A percentile compares a stretch with the other conserved stretches of the same genome.
Evolutionary conservation across 208 protist genomes (phyloP).

Genomic region (Crithidia sp.): DNA sequence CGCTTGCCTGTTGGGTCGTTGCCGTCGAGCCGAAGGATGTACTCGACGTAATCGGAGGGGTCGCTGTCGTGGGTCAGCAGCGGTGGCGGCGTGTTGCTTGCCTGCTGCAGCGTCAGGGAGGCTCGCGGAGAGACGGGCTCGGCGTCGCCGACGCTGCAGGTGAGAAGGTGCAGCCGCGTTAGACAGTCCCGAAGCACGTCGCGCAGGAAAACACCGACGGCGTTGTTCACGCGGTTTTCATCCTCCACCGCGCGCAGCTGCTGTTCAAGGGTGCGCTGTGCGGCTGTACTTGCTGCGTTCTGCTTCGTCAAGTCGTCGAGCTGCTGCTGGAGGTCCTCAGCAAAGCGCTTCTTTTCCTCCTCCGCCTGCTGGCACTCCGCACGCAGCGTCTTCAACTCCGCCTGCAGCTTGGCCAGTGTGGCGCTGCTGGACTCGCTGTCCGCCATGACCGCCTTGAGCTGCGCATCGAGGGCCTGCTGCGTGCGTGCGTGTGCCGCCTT

Average conservation of each 20-base stretch:
- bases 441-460: conserved; percentile 1
- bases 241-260: conserved; percentile 23
- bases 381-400: conserved; percentile 1
- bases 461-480: conserved; percentile 9
- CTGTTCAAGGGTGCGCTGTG: background rate
- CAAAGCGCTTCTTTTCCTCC: conserved; percentile 12
- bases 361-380: conserved; percentile 9
- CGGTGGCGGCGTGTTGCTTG: conserved; percentile 18
- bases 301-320: conserved; percentile 4
- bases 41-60: conserved; percentile 51
- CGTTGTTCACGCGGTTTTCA: conserved; percentile 25
- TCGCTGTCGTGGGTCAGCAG: conserved; percentile 37
- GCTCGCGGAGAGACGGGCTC: conserved; percentile 13
- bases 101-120: conserved; percentile 26
- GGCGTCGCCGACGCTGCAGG: conserved; percentile 4
- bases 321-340: conserved; percentile 4
- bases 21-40: conserved; percentile 39
- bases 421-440: background rate
- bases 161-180: conserved; percentile 32
- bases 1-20: conserved; percentile 31
- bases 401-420: conserved; percentile 11
- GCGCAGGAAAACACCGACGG: conserved; percentile 45
- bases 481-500: background rate
- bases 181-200: conserved; percentile 48
- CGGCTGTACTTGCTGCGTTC: conserved; percentile 1